Percentiles rank a stretch among this genome's conserved stretches.
phyloP scores from a whole-genome alignment of 257 asterid genomes.

The Scutellaria barbata region DNA sequence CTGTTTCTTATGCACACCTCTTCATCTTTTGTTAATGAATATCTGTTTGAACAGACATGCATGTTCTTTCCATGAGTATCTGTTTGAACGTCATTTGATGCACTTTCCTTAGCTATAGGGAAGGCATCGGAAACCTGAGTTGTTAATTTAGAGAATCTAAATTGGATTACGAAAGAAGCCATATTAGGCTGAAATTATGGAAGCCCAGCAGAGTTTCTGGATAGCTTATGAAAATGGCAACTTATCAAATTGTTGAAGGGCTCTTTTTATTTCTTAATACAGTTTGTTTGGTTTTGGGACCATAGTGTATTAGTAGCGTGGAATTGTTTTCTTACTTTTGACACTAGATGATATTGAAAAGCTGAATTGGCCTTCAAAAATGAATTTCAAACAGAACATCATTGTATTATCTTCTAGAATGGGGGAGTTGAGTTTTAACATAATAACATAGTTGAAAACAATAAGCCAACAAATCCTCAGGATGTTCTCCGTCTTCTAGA shows the following conservation, averaged over 20 bases:
- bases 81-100: constrained; percentile 29
- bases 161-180: constrained; percentile 8
- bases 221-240: not conserved
- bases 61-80: constrained; percentile 29
- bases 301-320: not conserved
- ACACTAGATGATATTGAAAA: constrained; percentile 25
- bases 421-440: not conserved
- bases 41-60: constrained; percentile 21
- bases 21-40: constrained; percentile 29
- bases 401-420: not conserved
- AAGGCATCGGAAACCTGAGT: constrained; percentile 29
- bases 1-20: constrained; percentile 37
- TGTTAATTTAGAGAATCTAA: constrained; percentile 9
- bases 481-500: constrained; percentile 26
- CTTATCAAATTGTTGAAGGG: constrained; percentile 1
- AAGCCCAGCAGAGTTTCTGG: not conserved
- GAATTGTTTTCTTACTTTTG: constrained; percentile 12
- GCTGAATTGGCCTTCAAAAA: constrained; percentile 12
- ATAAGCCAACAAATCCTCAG: constrained; percentile 14
- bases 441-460: constrained; percentile 4
- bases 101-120: constrained; percentile 21
- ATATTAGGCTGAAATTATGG: constrained; percentile 7
- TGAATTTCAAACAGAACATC: constrained; percentile 12
- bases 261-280: not conserved
- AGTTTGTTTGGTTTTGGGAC: not conserved